phyloP scores from a whole-genome alignment of 1,284 basidiomycete species.

The Puccinia triticina region DNA sequence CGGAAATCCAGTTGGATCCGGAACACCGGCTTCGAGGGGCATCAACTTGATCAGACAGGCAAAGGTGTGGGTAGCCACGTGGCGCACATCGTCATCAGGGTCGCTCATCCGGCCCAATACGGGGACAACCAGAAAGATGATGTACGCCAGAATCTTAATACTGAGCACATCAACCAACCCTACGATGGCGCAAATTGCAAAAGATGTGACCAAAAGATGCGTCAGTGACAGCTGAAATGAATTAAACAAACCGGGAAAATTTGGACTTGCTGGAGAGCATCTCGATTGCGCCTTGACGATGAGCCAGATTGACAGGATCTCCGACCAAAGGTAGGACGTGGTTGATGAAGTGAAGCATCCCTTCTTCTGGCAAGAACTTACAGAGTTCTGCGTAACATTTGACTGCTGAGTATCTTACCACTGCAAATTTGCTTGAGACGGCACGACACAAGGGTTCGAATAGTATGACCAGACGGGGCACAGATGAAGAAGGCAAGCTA shows the following conservation, averaged over 20 bases:
- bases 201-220: too few species aligned
- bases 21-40: slow-evolving; percentile 93
- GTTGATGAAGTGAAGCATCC: slow-evolving; percentile 86
- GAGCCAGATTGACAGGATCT: slow-evolving; percentile 74
- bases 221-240: not conserved
- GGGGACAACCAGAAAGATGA: slow-evolving; percentile 95
- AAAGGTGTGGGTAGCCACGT: slow-evolving; percentile 93
- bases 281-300: slow-evolving; percentile 88
- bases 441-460: slow-evolving; percentile 77
- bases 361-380: slow-evolving; percentile 78
- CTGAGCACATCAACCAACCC: slow-evolving; percentile 90
- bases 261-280: slow-evolving; percentile 77
- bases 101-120: slow-evolving; percentile 98
- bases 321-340: slow-evolving; percentile 80
- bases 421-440: slow-evolving; percentile 79
- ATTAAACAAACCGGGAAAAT: not conserved
- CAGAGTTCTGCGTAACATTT: slow-evolving; percentile 85
- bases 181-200: slow-evolving; percentile 58
- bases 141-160: slow-evolving; percentile 92
- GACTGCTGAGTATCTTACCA: slow-evolving; percentile 84
- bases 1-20: slow-evolving; percentile 90
- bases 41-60: slow-evolving; percentile 99
- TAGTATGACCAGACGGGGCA: slow-evolving; percentile 71
- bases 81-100: slow-evolving; percentile 82
- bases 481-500: slow-evolving; percentile 72